phyloP scores from a whole-genome alignment of 2,329 filamentous ascomycete genomes.

The Neospermospora avenae region DNA sequence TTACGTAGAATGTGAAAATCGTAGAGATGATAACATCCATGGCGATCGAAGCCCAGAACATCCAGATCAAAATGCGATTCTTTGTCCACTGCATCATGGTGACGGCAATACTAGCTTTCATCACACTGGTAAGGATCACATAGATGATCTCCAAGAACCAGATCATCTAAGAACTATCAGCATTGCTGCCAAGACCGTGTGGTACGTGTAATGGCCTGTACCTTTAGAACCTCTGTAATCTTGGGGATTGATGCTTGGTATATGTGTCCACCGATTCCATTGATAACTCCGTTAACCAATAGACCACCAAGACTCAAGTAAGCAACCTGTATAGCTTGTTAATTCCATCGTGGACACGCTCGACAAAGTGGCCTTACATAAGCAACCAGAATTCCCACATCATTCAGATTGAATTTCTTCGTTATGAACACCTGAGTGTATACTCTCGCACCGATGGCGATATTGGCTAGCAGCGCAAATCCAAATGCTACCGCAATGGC shows the following conservation, averaged over 20 bases:
- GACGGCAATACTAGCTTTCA: slow-evolving; percentile 24
- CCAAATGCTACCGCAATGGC: slow-evolving; percentile 11
- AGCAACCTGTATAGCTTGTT: slow-evolving; percentile 6
- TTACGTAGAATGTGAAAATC: slow-evolving; percentile 15
- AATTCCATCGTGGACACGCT: not conserved
- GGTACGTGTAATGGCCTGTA: not conserved
- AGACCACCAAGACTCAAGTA: slow-evolving; percentile 16
- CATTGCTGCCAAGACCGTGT: not conserved
- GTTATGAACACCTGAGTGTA: slow-evolving; percentile 14
- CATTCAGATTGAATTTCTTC: slow-evolving; percentile 21
- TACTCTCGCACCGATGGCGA: slow-evolving; percentile 17
- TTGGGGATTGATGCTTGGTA: not conserved
- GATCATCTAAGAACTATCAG: slow-evolving; percentile 11
- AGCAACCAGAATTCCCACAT: slow-evolving; percentile 21
- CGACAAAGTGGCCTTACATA: slow-evolving; percentile 2
- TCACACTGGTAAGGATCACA: slow-evolving; percentile 22
- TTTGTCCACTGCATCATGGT: slow-evolving; percentile 21
- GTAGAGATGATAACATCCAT: slow-evolving; percentile 18
- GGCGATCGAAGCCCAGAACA: slow-evolving; percentile 19
- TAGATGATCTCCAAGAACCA: slow-evolving; percentile 27
- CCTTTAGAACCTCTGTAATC: slow-evolving; percentile 13
- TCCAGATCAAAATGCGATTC: slow-evolving; percentile 11
- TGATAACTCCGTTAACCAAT: slow-evolving; percentile 16
- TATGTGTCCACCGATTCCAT: slow-evolving; percentile 22
- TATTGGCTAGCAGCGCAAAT: slow-evolving; percentile 12